A percentile compares a stretch with the other conserved stretches of the same genome.
These are phyloP conservation scores for Xylaria sp. DNA, from an alignment of 2,329 filamentous ascomycete genomes.

Conservation along the genomic window DNA sequence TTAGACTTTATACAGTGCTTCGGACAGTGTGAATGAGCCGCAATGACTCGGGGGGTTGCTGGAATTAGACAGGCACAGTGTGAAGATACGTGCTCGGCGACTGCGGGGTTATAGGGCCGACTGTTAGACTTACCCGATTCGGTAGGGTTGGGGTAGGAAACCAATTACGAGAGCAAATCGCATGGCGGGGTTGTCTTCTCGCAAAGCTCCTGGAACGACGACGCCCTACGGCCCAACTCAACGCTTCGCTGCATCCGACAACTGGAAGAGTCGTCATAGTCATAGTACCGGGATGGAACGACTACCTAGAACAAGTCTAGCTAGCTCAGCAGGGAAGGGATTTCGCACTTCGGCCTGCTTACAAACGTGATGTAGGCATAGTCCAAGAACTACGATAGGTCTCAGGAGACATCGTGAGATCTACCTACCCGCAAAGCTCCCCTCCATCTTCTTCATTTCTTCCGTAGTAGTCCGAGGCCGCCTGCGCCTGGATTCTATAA, in stretches of 20 bases:
- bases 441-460: neutral
- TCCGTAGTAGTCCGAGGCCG: neutral
- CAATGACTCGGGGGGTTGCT: too few species aligned
- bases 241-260: too few species aligned
- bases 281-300: too few species aligned
- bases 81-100: neutral
- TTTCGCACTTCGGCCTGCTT: conserved; percentile 13
- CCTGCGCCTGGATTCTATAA: neutral
- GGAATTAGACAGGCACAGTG: neutral
- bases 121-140: neutral
- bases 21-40: too few species aligned
- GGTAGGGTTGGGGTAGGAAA: neutral
- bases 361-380: conserved; percentile 10
- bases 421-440: conserved; percentile 7
- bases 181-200: neutral
- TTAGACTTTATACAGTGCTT: too few species aligned
- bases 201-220: neutral
- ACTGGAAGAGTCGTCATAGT: too few species aligned
- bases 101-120: neutral
- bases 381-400: too few species aligned
- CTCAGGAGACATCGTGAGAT: conserved; percentile 12
- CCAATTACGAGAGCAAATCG: neutral
- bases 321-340: too few species aligned
- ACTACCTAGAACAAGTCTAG: conserved; percentile 9
- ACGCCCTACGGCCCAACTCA: too few species aligned